These are phyloP conservation scores for Drosera capensis DNA, from an alignment of 148 eudicot species.

Conservation along the genomic window DNA sequence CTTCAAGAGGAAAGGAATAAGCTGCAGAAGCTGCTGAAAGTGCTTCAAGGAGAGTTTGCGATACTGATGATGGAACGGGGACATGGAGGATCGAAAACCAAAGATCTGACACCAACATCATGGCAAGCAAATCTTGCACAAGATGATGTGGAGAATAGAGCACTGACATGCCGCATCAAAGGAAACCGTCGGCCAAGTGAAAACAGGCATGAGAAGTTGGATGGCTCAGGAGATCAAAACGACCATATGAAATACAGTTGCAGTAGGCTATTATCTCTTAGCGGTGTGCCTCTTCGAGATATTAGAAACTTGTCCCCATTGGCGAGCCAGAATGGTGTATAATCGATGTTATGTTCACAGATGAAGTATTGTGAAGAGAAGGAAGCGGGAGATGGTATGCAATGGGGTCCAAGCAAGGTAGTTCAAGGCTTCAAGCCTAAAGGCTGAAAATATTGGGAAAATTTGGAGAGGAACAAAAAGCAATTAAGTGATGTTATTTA, in stretches of 20 bases:
- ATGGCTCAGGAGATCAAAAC: constrained; percentile 8
- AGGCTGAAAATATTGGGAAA: too few relatives aligned
- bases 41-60: constrained; percentile 26
- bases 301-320: constrained; percentile 51
- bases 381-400: too few relatives aligned
- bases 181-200: constrained; percentile 19
- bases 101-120: constrained; percentile 23
- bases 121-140: constrained; percentile 29
- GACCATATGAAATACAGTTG: constrained; percentile 12
- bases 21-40: constrained; percentile 28
- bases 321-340: constrained; percentile 37
- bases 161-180: constrained; percentile 29
- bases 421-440: too few relatives aligned
- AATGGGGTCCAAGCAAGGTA: too few relatives aligned
- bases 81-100: constrained; percentile 7
- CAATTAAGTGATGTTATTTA: too few relatives aligned
- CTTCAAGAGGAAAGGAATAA: constrained; percentile 33
- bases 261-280: constrained; percentile 9
- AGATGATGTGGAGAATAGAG: constrained; percentile 52
- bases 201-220: constrained; percentile 10
- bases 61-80: constrained; percentile 14
- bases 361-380: too few relatives aligned
- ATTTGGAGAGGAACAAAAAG: too few relatives aligned
- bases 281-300: constrained; percentile 46
- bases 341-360: too few relatives aligned